Conservation (phyloP, 1,284 basidiomycete genomes). For the Ganoderma lingzhi region DNA sequence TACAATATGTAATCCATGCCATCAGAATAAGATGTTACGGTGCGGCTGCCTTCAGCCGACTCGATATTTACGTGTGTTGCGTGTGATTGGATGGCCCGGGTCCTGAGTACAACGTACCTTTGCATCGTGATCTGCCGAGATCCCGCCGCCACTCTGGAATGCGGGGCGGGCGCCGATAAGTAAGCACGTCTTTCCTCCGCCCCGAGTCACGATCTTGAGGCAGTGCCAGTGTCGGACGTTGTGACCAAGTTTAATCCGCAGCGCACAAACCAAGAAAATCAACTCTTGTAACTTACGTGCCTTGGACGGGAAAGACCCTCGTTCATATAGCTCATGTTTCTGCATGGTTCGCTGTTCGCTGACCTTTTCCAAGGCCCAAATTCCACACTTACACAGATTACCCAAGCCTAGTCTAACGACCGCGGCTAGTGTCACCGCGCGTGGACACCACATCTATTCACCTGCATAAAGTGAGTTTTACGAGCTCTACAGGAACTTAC, state of each 20-base stretch:
- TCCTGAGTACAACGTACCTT: no score
- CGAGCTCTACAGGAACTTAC: neutral
- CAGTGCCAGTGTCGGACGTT: neutral
- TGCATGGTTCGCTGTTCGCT: neutral
- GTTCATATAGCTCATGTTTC: neutral
- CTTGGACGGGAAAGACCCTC: no score
- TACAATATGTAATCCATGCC: neutral
- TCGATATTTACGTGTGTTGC: neutral
- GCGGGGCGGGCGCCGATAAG: neutral
- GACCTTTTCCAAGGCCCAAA: neutral
- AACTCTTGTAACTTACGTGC: neutral
- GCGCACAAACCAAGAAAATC: neutral
- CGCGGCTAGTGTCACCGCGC: neutral
- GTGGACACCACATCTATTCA: neutral
- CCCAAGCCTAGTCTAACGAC: neutral
- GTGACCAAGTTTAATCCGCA: neutral
- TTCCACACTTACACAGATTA: neutral
- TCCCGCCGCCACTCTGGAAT: neutral
- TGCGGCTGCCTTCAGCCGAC: neutral
- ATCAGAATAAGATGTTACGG: neutral
- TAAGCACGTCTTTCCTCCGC: neutral
- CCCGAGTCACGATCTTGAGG: neutral
- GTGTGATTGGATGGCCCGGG: neutral
- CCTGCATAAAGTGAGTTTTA: neutral
- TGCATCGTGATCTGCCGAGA: neutral